Base-by-base conservation (phyloP, 2,329 filamentous ascomycete species). In the Talaromyces verruculosus region DNA sequence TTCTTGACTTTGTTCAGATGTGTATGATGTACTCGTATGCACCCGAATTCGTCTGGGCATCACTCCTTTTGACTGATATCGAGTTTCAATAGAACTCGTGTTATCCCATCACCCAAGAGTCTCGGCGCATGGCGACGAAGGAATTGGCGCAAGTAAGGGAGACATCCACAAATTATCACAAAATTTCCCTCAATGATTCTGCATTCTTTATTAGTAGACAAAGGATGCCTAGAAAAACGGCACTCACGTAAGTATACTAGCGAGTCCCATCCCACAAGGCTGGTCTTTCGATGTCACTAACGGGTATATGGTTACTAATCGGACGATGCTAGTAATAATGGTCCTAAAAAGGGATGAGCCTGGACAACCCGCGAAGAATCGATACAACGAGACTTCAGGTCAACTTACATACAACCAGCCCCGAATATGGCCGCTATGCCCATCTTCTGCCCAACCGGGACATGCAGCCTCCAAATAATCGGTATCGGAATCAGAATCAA, bases 121-220 rank as follows among this genome's bases (percentile, higher is more conserved):
- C 65, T 64, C 22, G 72, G 72, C 4, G 67, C 64, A 59, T 73
- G 67, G 15, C 55, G 63, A n/a, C 72, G 69, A 13, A 71, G 57
- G 28, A 74, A 71, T 45, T 72, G 70, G 5, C 71, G 71, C 5
- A 74, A 60, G 58, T 69, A 72, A 0, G 70, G 70, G 2, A 74
- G 67, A 41, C 71, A 72, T 17, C 65, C 67, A 49, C 72, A 74
- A 25, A 73, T 69, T 8, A 74, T 68, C 10, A 72, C 71, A 10
- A 72, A 68, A 49, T 74, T 72, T 39, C 69, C 68, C 69, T 72
- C 72, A 62, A 74, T 68, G 25, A 71, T 69, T 25, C 71, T 74
- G 5, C 41, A 33, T 41, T 28, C 22, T 62, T 37, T 11, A 47
- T 62, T 28, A 62, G 60, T n/a, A 25, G 13, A 61, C 7, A 61